Evolutionary conservation across 2,329 filamentous ascomycete species (phyloP).

Genomic region (Tympanopsis confertula): DNA sequence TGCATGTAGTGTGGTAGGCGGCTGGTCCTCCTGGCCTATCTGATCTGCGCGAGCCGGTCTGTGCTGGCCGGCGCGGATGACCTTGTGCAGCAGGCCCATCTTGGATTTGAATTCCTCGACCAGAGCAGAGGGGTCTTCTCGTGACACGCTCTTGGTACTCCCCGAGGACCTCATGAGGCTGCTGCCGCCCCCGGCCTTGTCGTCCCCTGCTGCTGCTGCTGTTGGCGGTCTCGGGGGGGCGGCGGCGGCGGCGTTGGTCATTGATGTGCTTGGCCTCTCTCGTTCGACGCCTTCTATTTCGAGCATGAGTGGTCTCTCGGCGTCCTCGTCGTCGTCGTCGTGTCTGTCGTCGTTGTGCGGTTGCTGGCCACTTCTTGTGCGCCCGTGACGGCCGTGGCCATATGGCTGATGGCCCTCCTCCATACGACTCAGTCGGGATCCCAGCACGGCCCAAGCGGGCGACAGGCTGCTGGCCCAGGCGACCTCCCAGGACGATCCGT

Average conservation of each 20-base stretch:
- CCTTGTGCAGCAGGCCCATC: slow-evolving; percentile 40
- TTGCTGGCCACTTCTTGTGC: no score
- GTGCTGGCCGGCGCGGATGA: slow-evolving; percentile 38
- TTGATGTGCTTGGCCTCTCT: slow-evolving; percentile 19
- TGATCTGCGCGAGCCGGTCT: slow-evolving; percentile 15
- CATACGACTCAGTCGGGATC: slow-evolving; percentile 28
- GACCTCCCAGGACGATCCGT: slow-evolving; percentile 38
- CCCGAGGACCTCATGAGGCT: slow-evolving; percentile 3
- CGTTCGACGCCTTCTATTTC: slow-evolving; percentile 43
- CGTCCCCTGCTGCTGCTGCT: slow-evolving; percentile 17
- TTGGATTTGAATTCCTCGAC: slow-evolving; percentile 44
- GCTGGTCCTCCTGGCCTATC: slow-evolving; percentile 2
- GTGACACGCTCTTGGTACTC: slow-evolving; percentile 5
- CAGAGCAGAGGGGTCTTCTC: slow-evolving; percentile 37
- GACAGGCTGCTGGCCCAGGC: slow-evolving; percentile 62
- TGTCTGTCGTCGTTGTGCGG: no score
- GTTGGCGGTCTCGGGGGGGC: slow-evolving; percentile 12
- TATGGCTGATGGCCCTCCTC: slow-evolving; percentile 16
- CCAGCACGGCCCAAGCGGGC: slow-evolving; percentile 55
- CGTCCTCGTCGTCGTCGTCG: slow-evolving; percentile 7
- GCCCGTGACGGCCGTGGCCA: slow-evolving; percentile 12
- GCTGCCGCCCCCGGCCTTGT: slow-evolving; percentile 11
- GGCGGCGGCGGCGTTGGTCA: slow-evolving; percentile 19
- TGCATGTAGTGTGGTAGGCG: slow-evolving; percentile 4
- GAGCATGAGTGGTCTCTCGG: slow-evolving; percentile 41